Conservation (phyloP, 192 early-diverging fungal genomes). For the Coemansia asiatica region DNA sequence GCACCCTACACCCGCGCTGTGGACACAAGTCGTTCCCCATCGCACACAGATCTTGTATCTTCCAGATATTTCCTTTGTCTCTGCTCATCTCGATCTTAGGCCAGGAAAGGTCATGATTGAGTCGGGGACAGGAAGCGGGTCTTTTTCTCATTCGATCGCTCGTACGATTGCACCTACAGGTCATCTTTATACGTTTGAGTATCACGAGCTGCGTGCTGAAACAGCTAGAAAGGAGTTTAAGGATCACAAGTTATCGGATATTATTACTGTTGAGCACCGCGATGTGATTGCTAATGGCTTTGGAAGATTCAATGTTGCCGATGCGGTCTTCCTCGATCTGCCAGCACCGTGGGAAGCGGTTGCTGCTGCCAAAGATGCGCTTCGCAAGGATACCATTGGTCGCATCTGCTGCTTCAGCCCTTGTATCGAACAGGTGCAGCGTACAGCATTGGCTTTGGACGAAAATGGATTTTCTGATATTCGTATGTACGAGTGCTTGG, state of each 20-base stretch:
- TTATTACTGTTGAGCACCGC: slow-evolving; percentile 74
- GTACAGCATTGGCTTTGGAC: slow-evolving; percentile 72
- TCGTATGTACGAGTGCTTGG: slow-evolving; percentile 90
- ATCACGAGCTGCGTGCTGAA: slow-evolving; percentile 76
- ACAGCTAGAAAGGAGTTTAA: slow-evolving; percentile 74
- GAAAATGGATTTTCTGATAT: slow-evolving; percentile 89
- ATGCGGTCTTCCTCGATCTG: slow-evolving; percentile 94
- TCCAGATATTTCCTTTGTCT: slow-evolving; percentile 92
- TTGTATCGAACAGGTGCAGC: slow-evolving; percentile 92
- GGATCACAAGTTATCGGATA: slow-evolving; percentile 66
- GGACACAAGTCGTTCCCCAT: slow-evolving; percentile 90
- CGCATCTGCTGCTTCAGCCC: slow-evolving; percentile 94
- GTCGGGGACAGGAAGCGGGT: slow-evolving; percentile 94
- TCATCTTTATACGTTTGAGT: slow-evolving; percentile 93
- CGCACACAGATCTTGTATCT: slow-evolving; percentile 96
- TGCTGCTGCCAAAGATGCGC: slow-evolving; percentile 76
- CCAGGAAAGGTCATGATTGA: slow-evolving; percentile 88
- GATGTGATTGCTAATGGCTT: slow-evolving; percentile 84
- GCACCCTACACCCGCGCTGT: slow-evolving; percentile 92
- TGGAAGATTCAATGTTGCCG: slow-evolving; percentile 66
- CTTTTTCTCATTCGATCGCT: slow-evolving; percentile 93
- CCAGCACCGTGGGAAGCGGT: slow-evolving; percentile 97
- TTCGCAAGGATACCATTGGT: slow-evolving; percentile 77
- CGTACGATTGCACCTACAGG: slow-evolving; percentile 85
- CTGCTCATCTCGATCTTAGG: slow-evolving; percentile 73